Base-by-base conservation (phyloP, 2,329 filamentous ascomycete genomes). In the Chlorencoelia australis region DNA sequence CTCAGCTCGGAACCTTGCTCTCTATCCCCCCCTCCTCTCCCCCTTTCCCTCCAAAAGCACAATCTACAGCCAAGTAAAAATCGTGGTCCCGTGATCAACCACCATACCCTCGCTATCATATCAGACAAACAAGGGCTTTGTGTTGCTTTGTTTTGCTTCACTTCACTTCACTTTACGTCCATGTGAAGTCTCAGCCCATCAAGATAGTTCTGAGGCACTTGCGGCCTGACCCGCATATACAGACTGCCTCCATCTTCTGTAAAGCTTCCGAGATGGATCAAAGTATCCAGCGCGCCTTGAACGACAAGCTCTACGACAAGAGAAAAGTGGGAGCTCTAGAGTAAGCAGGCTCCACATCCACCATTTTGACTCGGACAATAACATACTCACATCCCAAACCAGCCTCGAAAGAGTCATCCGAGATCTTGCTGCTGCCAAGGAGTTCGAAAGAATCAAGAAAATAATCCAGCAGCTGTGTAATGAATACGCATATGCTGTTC, bases 301-400 rank as follows among this genome's bases (percentile, higher is more conserved):
- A 93, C 59, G 91, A 98, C 66, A 98, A 95, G 74, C 80, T 96
- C 57, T 98, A 98, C 61, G 91, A 98, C 59, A 94, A 93, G 69
- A 78, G 93, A 58, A 98, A 98, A 64, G 80, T 87, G 55, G 91
- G 91, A 47, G 91, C 93, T 52, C 75, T 98, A 40, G 91, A 98
- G 87, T 94, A 78, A 55, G 82, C 32, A 14, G n/a, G n/a, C 25
- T n/a, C 17, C 32, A n/a, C 10, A 16, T 7, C 21, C 22, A 17
- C 14, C 15, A n/a, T 16, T n/a, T 15, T 22, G 22, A 14, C 15
- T n/a, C 24, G 16, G 20, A 16, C 15, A 33, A 37, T 5, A 31
- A 19, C 5, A 31, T 36, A 21, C 29, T 40, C 11, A 40, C 37
- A 14, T 21, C 17, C 19, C 14, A 20, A 18, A 19, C 29, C 54